Evolutionary conservation across 805 yeast species (phyloP), one percentile per base, ranked within the genome.

Genomic region (Priceomyces haplophilus): DNA sequence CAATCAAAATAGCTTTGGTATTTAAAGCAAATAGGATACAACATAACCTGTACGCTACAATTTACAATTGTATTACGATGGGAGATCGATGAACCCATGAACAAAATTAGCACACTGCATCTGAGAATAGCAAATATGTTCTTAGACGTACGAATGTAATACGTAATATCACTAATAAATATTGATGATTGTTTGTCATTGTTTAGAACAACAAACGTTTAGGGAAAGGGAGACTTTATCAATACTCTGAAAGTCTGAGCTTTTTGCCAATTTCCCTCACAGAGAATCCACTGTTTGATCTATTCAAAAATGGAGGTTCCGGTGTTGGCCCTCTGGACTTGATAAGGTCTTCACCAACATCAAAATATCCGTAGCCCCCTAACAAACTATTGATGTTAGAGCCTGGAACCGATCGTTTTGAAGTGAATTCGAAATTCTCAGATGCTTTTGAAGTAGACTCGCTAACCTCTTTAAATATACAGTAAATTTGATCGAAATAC

Each of bases 1-100:
- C 38, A 76, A 78, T 53, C 79, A 77, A 43, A 85, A 85, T 23
- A 74, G 74, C 42, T 85, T 83, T 64, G 91, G 91, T 36, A 82
- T 85, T 29, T 83, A 62, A 39, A 12, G 4, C 13, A 19, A 17
- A 27, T 27, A 27, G n/a, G 31, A 27, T 15, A 27, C 15, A 11
- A 27, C 5, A 8, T 21, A 23, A 34, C n/a, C 11, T 12, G 31
- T 11, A 27, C 31, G 8, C 31, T 27, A 27, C 31, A 4, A 5
- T 27, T 27, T 11, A 27, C 31, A 15, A 27, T 11, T 27, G n/a
- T 27, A 27, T 27, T 12, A 27, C 8, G 19, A 19, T 34, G 8
- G 7, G 21, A 36, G 8, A 8, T 21, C 8, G 24, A 21, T 21
- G 24, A 21, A 6, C 24, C 24, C n/a, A n/a, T n/a, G n/a, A n/a